phyloP scores from a whole-genome alignment of 2,329 filamentous ascomycete genomes.

The Clonostachys chloroleuca region DNA sequence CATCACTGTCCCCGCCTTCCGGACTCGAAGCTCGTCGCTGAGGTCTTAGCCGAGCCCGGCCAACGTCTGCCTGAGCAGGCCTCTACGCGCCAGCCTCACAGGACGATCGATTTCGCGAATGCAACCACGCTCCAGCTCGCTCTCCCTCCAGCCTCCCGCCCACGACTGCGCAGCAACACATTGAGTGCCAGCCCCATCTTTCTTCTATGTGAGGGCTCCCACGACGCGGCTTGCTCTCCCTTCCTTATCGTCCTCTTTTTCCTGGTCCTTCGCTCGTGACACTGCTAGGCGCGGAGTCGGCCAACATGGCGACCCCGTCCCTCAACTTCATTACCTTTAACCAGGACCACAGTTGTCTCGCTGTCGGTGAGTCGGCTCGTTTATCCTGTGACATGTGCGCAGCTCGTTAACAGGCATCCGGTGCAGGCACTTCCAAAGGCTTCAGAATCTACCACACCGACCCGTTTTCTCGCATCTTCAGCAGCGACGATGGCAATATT shows the following conservation, averaged over 20 bases:
- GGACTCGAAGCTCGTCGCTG: too few species aligned
- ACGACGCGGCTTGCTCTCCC: not conserved
- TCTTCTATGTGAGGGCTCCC: not conserved
- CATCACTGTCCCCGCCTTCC: too few species aligned
- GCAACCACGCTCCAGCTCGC: too few species aligned
- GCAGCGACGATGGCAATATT: slow-evolving; percentile 91
- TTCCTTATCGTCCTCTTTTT: slow-evolving; percentile 1
- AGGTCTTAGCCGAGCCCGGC: too few species aligned
- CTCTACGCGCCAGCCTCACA: too few species aligned
- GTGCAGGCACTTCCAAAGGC: slow-evolving; percentile 78
- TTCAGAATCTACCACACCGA: slow-evolving; percentile 97
- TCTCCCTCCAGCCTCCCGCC: not conserved
- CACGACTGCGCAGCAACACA: not conserved
- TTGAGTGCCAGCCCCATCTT: too few species aligned
- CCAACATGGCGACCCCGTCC: slow-evolving; percentile 60
- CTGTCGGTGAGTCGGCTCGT: slow-evolving; percentile 64
- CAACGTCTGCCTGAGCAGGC: too few species aligned
- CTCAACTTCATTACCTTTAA: slow-evolving; percentile 99
- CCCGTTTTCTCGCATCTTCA: slow-evolving; percentile 91
- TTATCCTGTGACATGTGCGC: not conserved
- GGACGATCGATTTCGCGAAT: too few species aligned
- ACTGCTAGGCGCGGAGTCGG: not conserved
- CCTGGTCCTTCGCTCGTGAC: not conserved
- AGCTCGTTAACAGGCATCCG: not conserved
- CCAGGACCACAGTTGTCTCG: slow-evolving; percentile 95